Base-by-base conservation (phyloP, 78 protist genomes). In the Planoprotostelium fungivorum region DNA sequence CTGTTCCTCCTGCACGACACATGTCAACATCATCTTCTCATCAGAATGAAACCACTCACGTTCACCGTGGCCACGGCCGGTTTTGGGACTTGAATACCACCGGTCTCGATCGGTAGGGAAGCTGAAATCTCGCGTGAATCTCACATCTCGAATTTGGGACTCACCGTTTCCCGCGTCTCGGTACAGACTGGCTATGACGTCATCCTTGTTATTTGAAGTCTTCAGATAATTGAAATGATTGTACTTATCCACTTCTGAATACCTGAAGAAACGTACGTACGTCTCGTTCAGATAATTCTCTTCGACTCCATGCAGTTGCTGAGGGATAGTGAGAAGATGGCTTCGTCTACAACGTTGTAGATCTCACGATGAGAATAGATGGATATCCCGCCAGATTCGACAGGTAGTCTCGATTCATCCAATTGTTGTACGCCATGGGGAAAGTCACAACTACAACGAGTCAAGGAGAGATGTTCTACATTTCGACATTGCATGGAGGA, bases 161-260 rank as follows among this genome's bases (percentile, higher is more conserved):
- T 34, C 35, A 63, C 88, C 92, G 36, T 92, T 90, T 25, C 94
- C 96, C 31, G 87, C 96, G 84, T 96, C 93, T 1, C 34, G 51
- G 91, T 96, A 96, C 37, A 96, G 83, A 73, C 94, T 88, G 5
- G 35, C 1, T 0, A 96, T 39, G 63, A 94, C 87, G 88, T 96
- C 96, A 1, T 0, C 34, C 29, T 90, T 95, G 29, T 84, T 85
- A 29, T 88, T 63, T 28, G 85, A 29, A 1, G 91, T 87, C 0
- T 86, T 91, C 0, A 84, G 88, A 5, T 91, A 91, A 0, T 92
- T 38, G 38, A 93, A 93, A 0, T 37, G n/a, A 25, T 86, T 0
- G 5, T 38, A 9, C 5, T 35, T 5, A 9, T 34, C 29, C 0
- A 90, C 10, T 9, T 91, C 89, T 0, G 89, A 73, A 0, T 34